Conservation (phyloP, 164 flowering plant species). For the Sedum album region DNA sequence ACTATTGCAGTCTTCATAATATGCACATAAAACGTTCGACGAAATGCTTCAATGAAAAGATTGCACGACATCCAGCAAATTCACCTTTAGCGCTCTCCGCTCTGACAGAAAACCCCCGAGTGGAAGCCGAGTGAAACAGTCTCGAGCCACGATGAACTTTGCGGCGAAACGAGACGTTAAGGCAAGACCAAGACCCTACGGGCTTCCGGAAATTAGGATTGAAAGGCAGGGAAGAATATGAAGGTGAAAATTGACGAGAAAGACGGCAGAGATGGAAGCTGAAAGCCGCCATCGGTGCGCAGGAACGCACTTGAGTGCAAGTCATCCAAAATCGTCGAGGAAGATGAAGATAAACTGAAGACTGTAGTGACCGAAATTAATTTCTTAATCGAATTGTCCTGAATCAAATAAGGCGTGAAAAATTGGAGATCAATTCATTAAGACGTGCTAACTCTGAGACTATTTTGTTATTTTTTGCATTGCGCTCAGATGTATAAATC, state of each 20-base stretch:
- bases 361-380: too few species aligned
- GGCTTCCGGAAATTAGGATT: background rate
- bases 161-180: conserved; percentile 3
- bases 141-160: background rate
- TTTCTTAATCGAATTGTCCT: too few species aligned
- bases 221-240: background rate
- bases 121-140: background rate
- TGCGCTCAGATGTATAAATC: too few species aligned
- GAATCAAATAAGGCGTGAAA: too few species aligned
- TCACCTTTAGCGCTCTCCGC: background rate
- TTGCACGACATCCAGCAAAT: background rate
- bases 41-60: background rate
- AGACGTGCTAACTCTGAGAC: too few species aligned
- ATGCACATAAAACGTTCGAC: background rate
- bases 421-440: too few species aligned
- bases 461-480: too few species aligned
- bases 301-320: background rate
- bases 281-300: conserved; percentile 5
- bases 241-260: background rate
- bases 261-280: background rate
- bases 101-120: background rate
- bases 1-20: background rate
- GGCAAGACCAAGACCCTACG: background rate
- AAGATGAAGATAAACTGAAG: background rate
- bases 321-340: background rate